Base-by-base conservation (phyloP, 108 stramenopile species). In the Cyclotella sp. region DNA sequence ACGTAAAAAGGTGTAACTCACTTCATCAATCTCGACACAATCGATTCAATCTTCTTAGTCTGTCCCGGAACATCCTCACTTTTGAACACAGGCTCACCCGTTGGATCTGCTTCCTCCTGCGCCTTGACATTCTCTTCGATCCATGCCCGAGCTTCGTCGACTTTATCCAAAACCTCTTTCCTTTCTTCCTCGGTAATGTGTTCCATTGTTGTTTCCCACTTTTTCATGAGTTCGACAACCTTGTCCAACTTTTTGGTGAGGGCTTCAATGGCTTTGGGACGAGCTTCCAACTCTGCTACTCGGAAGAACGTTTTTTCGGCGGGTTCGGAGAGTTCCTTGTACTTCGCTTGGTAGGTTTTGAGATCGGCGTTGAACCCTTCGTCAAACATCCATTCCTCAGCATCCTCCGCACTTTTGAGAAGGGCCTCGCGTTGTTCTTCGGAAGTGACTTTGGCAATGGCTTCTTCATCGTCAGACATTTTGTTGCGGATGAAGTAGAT, bases 341-440 rank as follows among this genome's bases (percentile, higher is more conserved):
- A 90, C 85, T 96, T 98, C 24, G 67, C 85, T 30, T 89, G 62
- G 84, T 94, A 97, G 11, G 93, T 93, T 3, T 73, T 71, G 51
- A 97, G 79, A 70, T 95, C 96, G 60, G 96, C 96, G 72, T 78
- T 85, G 82, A 88, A 92, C 44, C 96, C 98, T 22, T 98, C 98
- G 62, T 97, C 97, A 66, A 98, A 95, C 74, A 99, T 86, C 99
- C 99, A 99, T 10, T 98, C 97, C 79, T 97, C 96, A 13, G 91
- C 89, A 54, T 87, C 93, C 30, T 88, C 76, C 19, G 93, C 88
- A 51, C 88, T 61, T 44, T 91, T 84, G 19, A 74, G 66, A 59
- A 97, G 74, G 42, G 92, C 93, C 67, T 93, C 94, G 26, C 97
- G 90, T 76, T 98, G 97, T 67, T 97, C 97, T 42, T 98, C 97